Evolutionary conservation across 352 stramenopile genomes (phyloP), one percentile per base, ranked within the genome.

Genomic region (Phytopythium sindhum): DNA sequence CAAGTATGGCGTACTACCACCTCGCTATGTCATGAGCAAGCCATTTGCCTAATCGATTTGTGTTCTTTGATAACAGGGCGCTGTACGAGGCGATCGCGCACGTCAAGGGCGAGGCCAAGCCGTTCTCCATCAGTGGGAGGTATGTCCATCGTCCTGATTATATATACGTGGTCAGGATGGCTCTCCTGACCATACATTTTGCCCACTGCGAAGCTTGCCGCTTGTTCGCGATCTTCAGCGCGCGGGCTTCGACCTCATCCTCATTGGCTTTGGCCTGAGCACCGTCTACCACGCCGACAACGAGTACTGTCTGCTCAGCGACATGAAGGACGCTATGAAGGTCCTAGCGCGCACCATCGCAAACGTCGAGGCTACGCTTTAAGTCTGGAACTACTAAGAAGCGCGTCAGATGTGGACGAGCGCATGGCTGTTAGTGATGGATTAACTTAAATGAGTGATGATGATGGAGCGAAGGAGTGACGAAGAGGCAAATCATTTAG

Each of bases 201-300:
- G 4, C 29, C 29, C 11, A 8, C 19, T 42, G 51, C 5, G 33
- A 39, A 91, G 80, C 45, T 44, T 93, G 62, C 83, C 86, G 3
- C 73, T 95, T 9, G 85, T 91, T 45, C 85, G 86, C 24, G 82
- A 90, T 61, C 78, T 96, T 54, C 82, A 93, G 62, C 86, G 87
- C 59, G 75, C 64, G 21, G 84, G 86, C 42, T 82, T 90, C 31
- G 86, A 95, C 61, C 65, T 93, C 63, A 91, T 78, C 14, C 83
- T 95, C 26, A 74, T 89, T 23, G 83, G 83, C 50, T 95, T 92
- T 57, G 84, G 84, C 59, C 88, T 89, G 70, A 92, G 79, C 63
- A 77, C 84, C 0, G 83, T 92, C 29, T 97, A 98, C 68, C 92
- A 97, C 73, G 92, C 88, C 17, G 91, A 98, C 73, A 97, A 98